These are phyloP conservation scores for Nakaseomyces glabratus DNA, from an alignment of 1,139 yeast species.

Conservation along the genomic window DNA sequence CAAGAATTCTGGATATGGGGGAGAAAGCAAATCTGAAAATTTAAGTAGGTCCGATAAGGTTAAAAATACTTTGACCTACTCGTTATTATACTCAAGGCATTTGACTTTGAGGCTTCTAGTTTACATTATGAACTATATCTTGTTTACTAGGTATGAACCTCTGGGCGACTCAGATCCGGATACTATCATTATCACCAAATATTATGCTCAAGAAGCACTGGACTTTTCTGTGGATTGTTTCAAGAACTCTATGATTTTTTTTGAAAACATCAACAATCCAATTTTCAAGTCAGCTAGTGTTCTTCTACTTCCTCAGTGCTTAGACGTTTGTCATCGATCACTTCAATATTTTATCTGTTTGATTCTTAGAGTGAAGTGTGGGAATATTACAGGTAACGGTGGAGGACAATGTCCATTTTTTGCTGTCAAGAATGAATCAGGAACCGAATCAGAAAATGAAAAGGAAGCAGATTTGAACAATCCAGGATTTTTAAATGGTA, in stretches of 20 bases:
- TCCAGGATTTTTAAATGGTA: slow-evolving; percentile 2
- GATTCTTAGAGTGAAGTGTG: slow-evolving; percentile 38
- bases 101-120: slow-evolving; percentile 38
- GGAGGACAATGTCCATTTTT: slow-evolving; percentile 15
- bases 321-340: slow-evolving; percentile 43
- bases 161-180: slow-evolving; percentile 33
- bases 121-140: slow-evolving; percentile 39
- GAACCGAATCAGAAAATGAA: slow-evolving; percentile 18
- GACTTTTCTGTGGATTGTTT: slow-evolving; percentile 36
- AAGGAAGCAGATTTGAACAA: slow-evolving; percentile 10
- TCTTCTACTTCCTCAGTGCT: slow-evolving; percentile 37
- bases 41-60: not conserved
- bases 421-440: slow-evolving; percentile 4
- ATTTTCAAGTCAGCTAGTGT: slow-evolving; percentile 37
- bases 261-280: slow-evolving; percentile 27
- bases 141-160: slow-evolving; percentile 39
- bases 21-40: not conserved
- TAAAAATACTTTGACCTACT: slow-evolving; percentile 31
- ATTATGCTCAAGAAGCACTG: slow-evolving; percentile 35
- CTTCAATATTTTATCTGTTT: slow-evolving; percentile 44
- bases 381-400: slow-evolving; percentile 32
- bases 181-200: slow-evolving; percentile 30
- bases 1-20: not conserved
- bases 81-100: slow-evolving; percentile 33
- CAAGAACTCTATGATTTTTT: slow-evolving; percentile 34